Conservation (phyloP, 2,329 filamentous ascomycete genomes). For the Colletotrichum orchidophilum region DNA sequence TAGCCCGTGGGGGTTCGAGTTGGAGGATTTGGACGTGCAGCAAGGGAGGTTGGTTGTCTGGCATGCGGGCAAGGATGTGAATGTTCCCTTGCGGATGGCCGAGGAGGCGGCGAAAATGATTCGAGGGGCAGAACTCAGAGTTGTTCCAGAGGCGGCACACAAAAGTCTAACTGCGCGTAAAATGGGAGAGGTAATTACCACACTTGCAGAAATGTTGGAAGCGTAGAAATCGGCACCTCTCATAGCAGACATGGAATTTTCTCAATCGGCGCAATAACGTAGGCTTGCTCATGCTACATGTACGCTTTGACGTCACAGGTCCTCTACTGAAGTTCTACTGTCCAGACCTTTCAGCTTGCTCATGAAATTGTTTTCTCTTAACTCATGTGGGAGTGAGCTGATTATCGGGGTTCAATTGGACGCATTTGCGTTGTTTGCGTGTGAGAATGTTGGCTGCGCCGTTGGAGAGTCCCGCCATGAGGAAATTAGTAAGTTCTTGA, state of each 20-base stretch:
- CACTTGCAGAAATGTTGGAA: background rate
- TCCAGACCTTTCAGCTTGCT: too few relatives aligned
- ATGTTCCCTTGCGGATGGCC: slow-evolving; percentile 10
- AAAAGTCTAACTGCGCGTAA: background rate
- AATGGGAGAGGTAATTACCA: background rate
- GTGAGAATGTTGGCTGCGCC: background rate
- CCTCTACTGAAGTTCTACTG: too few relatives aligned
- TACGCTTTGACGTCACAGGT: too few relatives aligned
- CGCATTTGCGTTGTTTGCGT: too few relatives aligned
- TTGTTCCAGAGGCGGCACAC: background rate
- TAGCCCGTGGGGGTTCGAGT: slow-evolving; percentile 34
- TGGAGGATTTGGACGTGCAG: slow-evolving; percentile 18
- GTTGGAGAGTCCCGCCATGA: background rate
- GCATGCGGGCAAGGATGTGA: slow-evolving; percentile 20
- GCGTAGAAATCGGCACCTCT: background rate
- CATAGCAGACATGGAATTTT: background rate
- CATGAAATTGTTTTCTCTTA: background rate
- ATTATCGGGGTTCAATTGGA: background rate
- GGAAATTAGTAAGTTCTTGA: background rate
- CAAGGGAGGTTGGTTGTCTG: slow-evolving; percentile 14
- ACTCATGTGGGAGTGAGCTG: background rate
- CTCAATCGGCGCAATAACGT: too few relatives aligned
- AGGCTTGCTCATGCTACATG: too few relatives aligned
- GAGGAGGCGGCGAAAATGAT: background rate
- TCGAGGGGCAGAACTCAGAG: background rate